phyloP scores from a whole-genome alignment of 768 basidiomycete genomes.

The Hirschioporus abietinus region DNA sequence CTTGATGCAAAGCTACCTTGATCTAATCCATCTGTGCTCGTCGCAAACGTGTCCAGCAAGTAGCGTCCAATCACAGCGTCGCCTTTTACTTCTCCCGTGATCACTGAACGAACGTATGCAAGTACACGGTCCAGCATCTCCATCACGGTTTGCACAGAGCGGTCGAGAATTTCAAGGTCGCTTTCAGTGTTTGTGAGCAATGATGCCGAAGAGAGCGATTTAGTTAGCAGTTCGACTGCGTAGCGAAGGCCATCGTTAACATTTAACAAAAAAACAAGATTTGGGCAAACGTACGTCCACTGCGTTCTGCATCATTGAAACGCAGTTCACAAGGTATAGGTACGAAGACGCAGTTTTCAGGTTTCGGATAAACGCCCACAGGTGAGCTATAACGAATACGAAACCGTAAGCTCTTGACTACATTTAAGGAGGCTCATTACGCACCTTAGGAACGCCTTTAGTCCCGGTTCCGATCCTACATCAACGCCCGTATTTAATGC shows the following conservation, averaged over 20 bases:
- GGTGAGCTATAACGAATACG: constrained; percentile 53
- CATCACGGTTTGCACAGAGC: constrained; percentile 64
- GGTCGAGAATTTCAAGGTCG: constrained; percentile 72
- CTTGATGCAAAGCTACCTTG: constrained; percentile 67
- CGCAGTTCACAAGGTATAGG: constrained; percentile 86
- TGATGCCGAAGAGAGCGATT: constrained; percentile 17
- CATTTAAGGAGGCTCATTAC: constrained; percentile 16
- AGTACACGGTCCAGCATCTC: constrained; percentile 83
- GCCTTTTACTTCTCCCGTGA: constrained; percentile 70
- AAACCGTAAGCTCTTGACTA: constrained; percentile 11
- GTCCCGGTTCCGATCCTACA: constrained; percentile 56
- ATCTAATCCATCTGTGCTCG: constrained; percentile 65
- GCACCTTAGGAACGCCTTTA: constrained; percentile 85
- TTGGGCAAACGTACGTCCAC: constrained; percentile 59
- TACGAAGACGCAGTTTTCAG: constrained; percentile 92
- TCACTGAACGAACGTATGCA: constrained; percentile 74
- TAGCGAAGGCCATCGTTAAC: constrained; percentile 10
- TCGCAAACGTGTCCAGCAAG: constrained; percentile 79
- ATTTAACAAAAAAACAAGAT: neutral
- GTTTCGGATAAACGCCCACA: constrained; percentile 81
- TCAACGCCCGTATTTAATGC: constrained; percentile 83
- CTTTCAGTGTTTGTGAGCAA: constrained; percentile 46
- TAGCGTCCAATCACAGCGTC: constrained; percentile 87
- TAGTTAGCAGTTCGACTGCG: constrained; percentile 70
- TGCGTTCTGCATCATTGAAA: constrained; percentile 78